Evolutionary conservation across 208 protist species (phyloP).

Genomic region (Wallacemonas sp.): DNA sequence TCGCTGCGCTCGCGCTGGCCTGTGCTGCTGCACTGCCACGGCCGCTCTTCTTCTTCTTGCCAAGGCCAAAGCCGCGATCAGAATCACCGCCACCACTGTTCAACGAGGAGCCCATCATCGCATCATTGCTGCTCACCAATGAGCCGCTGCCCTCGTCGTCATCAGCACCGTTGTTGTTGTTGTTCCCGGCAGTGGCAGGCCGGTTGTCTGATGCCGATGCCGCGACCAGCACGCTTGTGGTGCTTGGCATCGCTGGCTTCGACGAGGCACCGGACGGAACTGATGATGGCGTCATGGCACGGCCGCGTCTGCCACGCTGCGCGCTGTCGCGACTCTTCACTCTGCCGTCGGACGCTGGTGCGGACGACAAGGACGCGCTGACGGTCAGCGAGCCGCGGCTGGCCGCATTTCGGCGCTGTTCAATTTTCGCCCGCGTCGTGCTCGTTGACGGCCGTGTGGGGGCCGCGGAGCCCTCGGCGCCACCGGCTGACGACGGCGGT

Average conservation of each 20-base stretch:
- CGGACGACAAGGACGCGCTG: background rate
- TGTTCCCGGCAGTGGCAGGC: background rate
- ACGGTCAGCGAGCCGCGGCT: slow-evolving; percentile 2
- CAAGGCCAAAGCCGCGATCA: background rate
- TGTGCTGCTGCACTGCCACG: background rate
- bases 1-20: background rate
- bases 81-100: background rate
- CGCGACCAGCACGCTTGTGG: too few relatives aligned
- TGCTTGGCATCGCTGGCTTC: too few relatives aligned
- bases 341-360: too few relatives aligned
- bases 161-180: background rate
- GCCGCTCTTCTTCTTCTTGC: too few relatives aligned
- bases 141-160: background rate
- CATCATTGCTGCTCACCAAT: slow-evolving; percentile 1
- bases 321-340: too few relatives aligned
- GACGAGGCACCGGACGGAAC: too few relatives aligned
- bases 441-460: background rate
- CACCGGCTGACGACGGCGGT: background rate
- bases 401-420: slow-evolving; percentile 12
- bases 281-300: too few relatives aligned
- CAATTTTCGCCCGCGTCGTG: slow-evolving; percentile 7
- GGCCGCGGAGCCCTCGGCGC: background rate
- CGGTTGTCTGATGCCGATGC: background rate
- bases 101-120: slow-evolving; percentile 1
- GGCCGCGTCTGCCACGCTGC: slow-evolving; percentile 3